phyloP scores from a whole-genome alignment of 2,329 filamentous ascomycete genomes.

The Xylaria sp. region DNA sequence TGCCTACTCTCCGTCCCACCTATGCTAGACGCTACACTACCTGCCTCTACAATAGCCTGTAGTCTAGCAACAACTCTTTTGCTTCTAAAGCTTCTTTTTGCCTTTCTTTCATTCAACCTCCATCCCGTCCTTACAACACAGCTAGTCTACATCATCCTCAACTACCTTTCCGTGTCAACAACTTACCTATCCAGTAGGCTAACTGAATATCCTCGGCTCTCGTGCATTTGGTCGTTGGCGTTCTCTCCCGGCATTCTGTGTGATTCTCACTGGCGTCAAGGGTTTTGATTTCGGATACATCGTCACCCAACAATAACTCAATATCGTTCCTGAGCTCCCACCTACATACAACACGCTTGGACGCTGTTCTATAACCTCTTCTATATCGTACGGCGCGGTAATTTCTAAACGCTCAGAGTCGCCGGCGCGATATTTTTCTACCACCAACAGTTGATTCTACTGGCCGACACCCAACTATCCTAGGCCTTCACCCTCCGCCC shows the following conservation, averaged over 20 bases:
- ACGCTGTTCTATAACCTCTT: background rate
- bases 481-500: background rate
- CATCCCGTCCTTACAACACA: constrained; percentile 27
- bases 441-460: constrained; percentile 7
- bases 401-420: background rate
- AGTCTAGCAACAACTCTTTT: constrained; percentile 43
- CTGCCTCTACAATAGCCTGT: constrained; percentile 14
- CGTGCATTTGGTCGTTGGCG: constrained; percentile 27
- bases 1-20: constrained; percentile 32
- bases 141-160: constrained; percentile 29
- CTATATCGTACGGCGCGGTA: constrained; percentile 25
- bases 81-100: constrained; percentile 41
- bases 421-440: constrained; percentile 17
- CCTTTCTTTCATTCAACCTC: constrained; percentile 37
- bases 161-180: constrained; percentile 13
- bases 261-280: constrained; percentile 18
- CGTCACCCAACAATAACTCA: constrained; percentile 39
- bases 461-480: background rate
- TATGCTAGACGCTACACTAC: constrained; percentile 23
- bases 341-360: constrained; percentile 36
- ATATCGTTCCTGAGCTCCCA: background rate
- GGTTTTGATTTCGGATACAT: constrained; percentile 37
- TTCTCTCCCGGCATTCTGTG: constrained; percentile 23
- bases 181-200: background rate
- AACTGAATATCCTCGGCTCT: background rate